Conservation (phyloP, 352 stramenopile genomes). For the Pythium rhizo-oryzae region DNA sequence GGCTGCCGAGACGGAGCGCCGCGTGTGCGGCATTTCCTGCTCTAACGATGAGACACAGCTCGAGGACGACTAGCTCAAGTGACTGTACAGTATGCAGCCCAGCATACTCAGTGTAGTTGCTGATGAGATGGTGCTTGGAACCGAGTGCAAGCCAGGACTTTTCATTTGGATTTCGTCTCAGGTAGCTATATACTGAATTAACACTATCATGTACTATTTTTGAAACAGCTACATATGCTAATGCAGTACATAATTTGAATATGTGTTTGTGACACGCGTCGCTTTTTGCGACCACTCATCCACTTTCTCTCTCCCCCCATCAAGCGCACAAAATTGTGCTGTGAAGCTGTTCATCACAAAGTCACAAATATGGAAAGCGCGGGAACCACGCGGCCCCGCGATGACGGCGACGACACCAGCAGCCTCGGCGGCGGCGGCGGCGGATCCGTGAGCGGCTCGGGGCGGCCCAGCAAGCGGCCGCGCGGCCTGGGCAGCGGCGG, state of each 20-base stretch:
- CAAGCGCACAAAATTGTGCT: conserved; percentile 1
- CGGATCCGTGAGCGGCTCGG: background rate
- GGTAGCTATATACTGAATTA: no score
- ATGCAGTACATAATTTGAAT: background rate
- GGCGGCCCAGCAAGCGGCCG: conserved; percentile 12
- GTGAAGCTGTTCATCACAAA: conserved; percentile 3
- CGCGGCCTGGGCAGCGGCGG: conserved; percentile 9
- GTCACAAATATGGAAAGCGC: conserved; percentile 25
- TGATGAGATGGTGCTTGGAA: background rate
- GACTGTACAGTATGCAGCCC: no score
- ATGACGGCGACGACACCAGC: conserved; percentile 6
- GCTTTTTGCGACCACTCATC: conserved; percentile 22
- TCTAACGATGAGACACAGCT: background rate
- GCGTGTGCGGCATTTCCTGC: conserved; percentile 5
- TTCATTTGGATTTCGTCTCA: no score
- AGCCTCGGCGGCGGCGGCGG: background rate
- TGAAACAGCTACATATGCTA: background rate
- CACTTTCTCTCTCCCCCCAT: background rate
- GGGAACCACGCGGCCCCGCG: conserved; percentile 13
- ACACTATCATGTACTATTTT: no score
- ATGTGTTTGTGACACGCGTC: conserved; percentile 16
- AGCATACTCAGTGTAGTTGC: no score
- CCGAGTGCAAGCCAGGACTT: background rate
- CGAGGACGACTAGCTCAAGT: background rate
- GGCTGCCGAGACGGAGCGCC: conserved; percentile 3